Evolutionary conservation across 192 early-diverging fungal genomes (phyloP), one percentile per base, ranked within the genome.

Genomic region (Borealophlyctis nickersoniae): DNA sequence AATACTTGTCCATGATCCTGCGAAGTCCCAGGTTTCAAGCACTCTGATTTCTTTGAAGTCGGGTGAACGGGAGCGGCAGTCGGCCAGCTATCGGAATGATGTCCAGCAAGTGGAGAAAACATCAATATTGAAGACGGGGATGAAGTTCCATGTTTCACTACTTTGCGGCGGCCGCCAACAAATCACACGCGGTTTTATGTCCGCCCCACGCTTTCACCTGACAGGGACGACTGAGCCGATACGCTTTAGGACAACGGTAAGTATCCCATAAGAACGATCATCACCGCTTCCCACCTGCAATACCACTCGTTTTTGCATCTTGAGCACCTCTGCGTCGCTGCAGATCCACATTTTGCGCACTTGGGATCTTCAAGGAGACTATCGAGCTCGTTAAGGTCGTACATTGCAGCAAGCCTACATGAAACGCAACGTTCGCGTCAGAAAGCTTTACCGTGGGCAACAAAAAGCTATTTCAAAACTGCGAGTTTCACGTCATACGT

Each of bases 251-350:
- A 67, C 4, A 14, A 14, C 52, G 13, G 16, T 23, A 34, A 13
- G n/a, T 3, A 33, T 16, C 33, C 26, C 19, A 9, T 62, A 39
- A 19, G n/a, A 2, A 48, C 14, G 52, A 31, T 22, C 22, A 11
- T 32, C 53, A 36, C 30, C 27, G n/a, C 22, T n/a, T n/a, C 65
- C 14, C 66, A 56, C 64, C 69, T 51, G 61, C 81, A 83, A 62
- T 83, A 83, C 81, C 81, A 83, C 32, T 83, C 81, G 28, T 23
- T 64, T 49, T 77, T 76, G 56, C 81, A 83, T 34, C 70, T 34
- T 5, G 78, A 81, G 54, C 81, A 83, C 28, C 78, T 30, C 28
- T 83, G 70, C 30, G 63, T 68, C 4, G 81, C 81, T 3, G 34
- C 9, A 19, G 52, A 30, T 5, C 78, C 75, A 55, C 78, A 80